These are phyloP conservation scores for Akanthomyces uredinophilus DNA, from an alignment of 2,329 filamentous ascomycete genomes.

Conservation along the genomic window DNA sequence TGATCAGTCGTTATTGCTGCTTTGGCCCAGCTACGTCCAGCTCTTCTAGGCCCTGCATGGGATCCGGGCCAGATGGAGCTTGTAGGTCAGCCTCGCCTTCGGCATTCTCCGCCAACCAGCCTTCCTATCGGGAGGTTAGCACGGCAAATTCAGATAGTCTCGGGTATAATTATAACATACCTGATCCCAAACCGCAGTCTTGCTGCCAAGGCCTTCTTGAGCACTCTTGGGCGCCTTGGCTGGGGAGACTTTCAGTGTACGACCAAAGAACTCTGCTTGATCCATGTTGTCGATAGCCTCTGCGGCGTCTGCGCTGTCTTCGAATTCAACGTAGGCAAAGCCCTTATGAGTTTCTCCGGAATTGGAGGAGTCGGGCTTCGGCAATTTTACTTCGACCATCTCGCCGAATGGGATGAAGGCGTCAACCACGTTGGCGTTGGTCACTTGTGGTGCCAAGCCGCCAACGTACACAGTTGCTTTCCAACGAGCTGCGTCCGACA, in stretches of 20 bases:
- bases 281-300: conserved; percentile 99
- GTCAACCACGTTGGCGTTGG: conserved; percentile 69
- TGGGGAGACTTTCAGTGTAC: conserved; percentile 83
- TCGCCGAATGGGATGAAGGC: conserved; percentile 97
- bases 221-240: conserved; percentile 89
- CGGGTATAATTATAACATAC: conserved; percentile 44
- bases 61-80: conserved; percentile 60
- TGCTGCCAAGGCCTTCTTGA: conserved; percentile 83
- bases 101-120: conserved; percentile 84
- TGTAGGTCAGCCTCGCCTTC: conserved; percentile 71
- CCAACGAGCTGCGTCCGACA: conserved; percentile 78
- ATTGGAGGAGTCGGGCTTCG: conserved; percentile 79
- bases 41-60: conserved; percentile 93
- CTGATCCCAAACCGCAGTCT: conserved; percentile 95
- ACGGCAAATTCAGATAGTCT: neutral
- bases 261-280: conserved; percentile 88
- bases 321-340: conserved; percentile 95
- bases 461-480: conserved; percentile 93
- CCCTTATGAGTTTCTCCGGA: conserved; percentile 77
- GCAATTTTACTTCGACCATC: conserved; percentile 84
- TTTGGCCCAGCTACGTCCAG: conserved; percentile 92
- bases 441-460: conserved; percentile 76
- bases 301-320: conserved; percentile 76
- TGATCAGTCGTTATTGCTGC: conserved; percentile 49
- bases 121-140: conserved; percentile 58